Conservation (phyloP, 2,329 filamentous ascomycete genomes). For the Volutella citrinella region DNA sequence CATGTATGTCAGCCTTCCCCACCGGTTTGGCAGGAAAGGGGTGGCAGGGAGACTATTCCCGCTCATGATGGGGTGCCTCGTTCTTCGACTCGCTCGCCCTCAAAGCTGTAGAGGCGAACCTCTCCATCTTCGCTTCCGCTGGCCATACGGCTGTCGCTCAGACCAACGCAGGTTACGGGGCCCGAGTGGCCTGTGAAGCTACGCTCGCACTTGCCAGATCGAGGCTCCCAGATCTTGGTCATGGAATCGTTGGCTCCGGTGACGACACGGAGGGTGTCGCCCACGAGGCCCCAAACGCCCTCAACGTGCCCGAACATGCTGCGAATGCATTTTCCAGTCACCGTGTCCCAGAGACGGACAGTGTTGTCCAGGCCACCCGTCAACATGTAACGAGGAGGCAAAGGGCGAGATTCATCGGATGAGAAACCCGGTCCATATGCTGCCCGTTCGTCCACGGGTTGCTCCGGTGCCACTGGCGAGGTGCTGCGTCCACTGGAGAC, state of each 20-base stretch:
- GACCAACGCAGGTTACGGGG: constrained; percentile 86
- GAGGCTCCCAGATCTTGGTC: constrained; percentile 91
- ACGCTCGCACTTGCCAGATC: constrained; percentile 85
- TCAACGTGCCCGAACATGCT: constrained; percentile 97
- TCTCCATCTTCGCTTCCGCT: constrained; percentile 93
- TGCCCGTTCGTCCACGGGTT: constrained; percentile 44
- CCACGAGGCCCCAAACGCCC: constrained; percentile 89
- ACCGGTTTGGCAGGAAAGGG: too few relatives aligned
- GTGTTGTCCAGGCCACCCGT: constrained; percentile 90
- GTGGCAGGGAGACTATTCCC: too few relatives aligned
- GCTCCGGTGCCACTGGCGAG: constrained; percentile 34
- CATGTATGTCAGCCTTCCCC: too few relatives aligned
- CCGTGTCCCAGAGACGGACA: constrained; percentile 88
- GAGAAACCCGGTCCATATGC: constrained; percentile 63
- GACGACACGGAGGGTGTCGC: constrained; percentile 83
- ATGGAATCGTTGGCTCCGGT: constrained; percentile 90
- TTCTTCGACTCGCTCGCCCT: constrained; percentile 48
- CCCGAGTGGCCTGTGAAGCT: constrained; percentile 90
- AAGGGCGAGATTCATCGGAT: constrained; percentile 57
- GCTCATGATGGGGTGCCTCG: constrained; percentile 50
- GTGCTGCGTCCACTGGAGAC: constrained; percentile 46
- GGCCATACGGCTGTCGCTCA: constrained; percentile 86
- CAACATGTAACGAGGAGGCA: constrained; percentile 86
- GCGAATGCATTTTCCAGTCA: constrained; percentile 75
- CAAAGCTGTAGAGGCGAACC: constrained; percentile 79